Evolutionary conservation across 2,329 filamentous ascomycete genomes (phyloP).

Genomic region (Ascocoryne sarcoides): DNA sequence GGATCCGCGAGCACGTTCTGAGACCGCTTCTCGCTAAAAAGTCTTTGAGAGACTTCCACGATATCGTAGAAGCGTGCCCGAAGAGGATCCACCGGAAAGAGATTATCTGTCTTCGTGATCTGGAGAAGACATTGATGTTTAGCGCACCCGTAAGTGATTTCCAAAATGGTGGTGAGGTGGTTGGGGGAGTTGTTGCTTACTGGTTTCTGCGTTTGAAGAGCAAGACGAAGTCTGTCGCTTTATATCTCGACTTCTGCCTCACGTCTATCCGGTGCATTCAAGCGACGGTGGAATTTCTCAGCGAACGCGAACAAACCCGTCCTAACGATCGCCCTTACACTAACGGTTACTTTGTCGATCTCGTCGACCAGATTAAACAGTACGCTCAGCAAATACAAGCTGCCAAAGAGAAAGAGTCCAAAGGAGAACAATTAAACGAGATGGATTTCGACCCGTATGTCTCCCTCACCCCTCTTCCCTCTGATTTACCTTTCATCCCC

Average conservation of each 20-base stretch:
- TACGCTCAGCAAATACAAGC: slow-evolving; percentile 80
- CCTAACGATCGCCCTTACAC: slow-evolving; percentile 84
- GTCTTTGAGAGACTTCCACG: slow-evolving; percentile 69
- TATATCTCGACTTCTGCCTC: slow-evolving; percentile 83
- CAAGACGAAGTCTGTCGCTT: slow-evolving; percentile 58
- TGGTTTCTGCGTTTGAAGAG: slow-evolving; percentile 62
- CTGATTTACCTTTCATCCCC: not conserved
- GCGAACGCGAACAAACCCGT: slow-evolving; percentile 77
- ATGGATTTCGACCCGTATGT: slow-evolving; percentile 53
- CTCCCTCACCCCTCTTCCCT: slow-evolving; percentile 10
- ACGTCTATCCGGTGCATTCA: slow-evolving; percentile 85
- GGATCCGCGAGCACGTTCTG: slow-evolving; percentile 73
- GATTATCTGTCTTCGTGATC: slow-evolving; percentile 82
- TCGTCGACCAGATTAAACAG: slow-evolving; percentile 84
- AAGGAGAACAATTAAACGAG: slow-evolving; percentile 43
- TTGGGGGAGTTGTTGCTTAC: slow-evolving; percentile 56
- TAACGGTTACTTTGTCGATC: slow-evolving; percentile 93
- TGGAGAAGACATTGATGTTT: slow-evolving; percentile 89
- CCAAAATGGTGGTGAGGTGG: slow-evolving; percentile 37
- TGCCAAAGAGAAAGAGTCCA: slow-evolving; percentile 57
- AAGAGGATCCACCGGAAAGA: slow-evolving; percentile 73
- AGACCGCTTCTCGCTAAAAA: slow-evolving; percentile 67
- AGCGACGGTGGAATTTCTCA: slow-evolving; percentile 76
- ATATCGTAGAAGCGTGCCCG: slow-evolving; percentile 70
- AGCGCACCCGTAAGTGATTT: slow-evolving; percentile 83